Evolutionary conservation across 495 filamentous ascomycete genomes (phyloP).

Genomic region (Cladorrhinum samala): DNA sequence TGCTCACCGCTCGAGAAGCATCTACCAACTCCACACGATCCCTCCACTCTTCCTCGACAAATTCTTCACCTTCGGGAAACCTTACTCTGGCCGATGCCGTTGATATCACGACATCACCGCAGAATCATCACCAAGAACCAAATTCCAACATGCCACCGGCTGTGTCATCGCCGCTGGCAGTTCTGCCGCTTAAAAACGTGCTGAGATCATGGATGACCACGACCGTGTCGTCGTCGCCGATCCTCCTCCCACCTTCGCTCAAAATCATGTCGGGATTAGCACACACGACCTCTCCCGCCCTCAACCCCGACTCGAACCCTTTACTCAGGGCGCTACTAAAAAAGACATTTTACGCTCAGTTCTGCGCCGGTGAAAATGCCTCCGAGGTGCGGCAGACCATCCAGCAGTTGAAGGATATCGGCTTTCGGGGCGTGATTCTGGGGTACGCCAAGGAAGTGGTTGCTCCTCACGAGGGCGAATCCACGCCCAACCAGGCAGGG

Average conservation of each 20-base stretch:
- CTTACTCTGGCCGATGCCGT: slow-evolving; percentile 20
- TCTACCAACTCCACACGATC: slow-evolving; percentile 17
- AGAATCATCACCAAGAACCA: slow-evolving; percentile 9
- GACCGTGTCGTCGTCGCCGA: slow-evolving; percentile 69
- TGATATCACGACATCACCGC: slow-evolving; percentile 10
- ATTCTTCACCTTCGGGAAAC: slow-evolving; percentile 28
- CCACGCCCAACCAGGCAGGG: slow-evolving; percentile 25
- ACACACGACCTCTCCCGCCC: slow-evolving; percentile 53
- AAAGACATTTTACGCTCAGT: slow-evolving; percentile 77
- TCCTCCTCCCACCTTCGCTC: slow-evolving; percentile 65
- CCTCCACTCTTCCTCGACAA: slow-evolving; percentile 38
- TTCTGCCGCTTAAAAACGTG: slow-evolving; percentile 66
- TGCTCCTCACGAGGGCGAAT: slow-evolving; percentile 17
- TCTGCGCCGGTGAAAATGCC: slow-evolving; percentile 69
- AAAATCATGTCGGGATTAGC: slow-evolving; percentile 63
- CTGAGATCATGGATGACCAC: slow-evolving; percentile 75
- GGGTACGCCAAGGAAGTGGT: slow-evolving; percentile 72
- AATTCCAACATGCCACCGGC: slow-evolving; percentile 23
- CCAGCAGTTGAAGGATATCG: slow-evolving; percentile 53
- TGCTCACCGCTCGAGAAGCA: neutral
- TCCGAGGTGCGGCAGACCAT: slow-evolving; percentile 56
- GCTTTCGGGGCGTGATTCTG: slow-evolving; percentile 71
- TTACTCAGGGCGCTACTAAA: slow-evolving; percentile 55
- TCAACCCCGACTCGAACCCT: slow-evolving; percentile 54
- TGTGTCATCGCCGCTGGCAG: slow-evolving; percentile 51